Conservation (phyloP, 768 basidiomycete species). For the Termitomyces bulborhizus region DNA sequence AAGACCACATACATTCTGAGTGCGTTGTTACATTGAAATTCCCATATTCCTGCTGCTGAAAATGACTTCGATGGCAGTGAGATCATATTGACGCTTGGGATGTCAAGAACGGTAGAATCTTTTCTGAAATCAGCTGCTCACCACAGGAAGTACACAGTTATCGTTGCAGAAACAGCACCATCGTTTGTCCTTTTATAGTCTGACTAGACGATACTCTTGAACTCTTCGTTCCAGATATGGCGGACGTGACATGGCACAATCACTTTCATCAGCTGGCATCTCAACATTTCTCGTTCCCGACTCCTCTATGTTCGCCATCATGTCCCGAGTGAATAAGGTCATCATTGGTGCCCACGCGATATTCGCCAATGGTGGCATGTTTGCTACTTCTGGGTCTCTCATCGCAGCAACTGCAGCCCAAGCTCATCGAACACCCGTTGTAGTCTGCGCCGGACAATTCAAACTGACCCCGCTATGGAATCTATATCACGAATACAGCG, state of each 20-base stretch:
- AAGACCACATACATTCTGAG: slow-evolving; percentile 98
- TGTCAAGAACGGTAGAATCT: slow-evolving; percentile 88
- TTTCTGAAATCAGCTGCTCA: slow-evolving; percentile 91
- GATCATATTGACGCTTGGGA: slow-evolving; percentile 91
- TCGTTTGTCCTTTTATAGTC: slow-evolving; percentile 49
- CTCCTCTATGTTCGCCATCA: slow-evolving; percentile 90
- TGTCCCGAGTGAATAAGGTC: slow-evolving; percentile 97
- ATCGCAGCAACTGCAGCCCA: slow-evolving; percentile 83
- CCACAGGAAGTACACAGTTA: slow-evolving; percentile 89
- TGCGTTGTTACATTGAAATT: slow-evolving; percentile 32
- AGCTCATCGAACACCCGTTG: slow-evolving; percentile 86
- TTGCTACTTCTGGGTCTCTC: slow-evolving; percentile 80
- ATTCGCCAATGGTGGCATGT: slow-evolving; percentile 94
- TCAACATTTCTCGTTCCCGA: slow-evolving; percentile 97
- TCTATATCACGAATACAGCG: slow-evolving; percentile 79
- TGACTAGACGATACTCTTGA: slow-evolving; percentile 2
- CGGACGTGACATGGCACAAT: slow-evolving; percentile 79
- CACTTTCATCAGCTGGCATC: slow-evolving; percentile 75
- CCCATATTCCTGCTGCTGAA: neutral
- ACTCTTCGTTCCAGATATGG: slow-evolving; percentile 49
- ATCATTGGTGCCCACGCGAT: slow-evolving; percentile 94
- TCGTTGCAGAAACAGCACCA: slow-evolving; percentile 93
- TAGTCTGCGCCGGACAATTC: slow-evolving; percentile 93
- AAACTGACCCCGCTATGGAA: slow-evolving; percentile 93
- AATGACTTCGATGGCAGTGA: slow-evolving; percentile 48